Evolutionary conservation across 306 rosid species (phyloP).

Genomic region (Comarum palustre): DNA sequence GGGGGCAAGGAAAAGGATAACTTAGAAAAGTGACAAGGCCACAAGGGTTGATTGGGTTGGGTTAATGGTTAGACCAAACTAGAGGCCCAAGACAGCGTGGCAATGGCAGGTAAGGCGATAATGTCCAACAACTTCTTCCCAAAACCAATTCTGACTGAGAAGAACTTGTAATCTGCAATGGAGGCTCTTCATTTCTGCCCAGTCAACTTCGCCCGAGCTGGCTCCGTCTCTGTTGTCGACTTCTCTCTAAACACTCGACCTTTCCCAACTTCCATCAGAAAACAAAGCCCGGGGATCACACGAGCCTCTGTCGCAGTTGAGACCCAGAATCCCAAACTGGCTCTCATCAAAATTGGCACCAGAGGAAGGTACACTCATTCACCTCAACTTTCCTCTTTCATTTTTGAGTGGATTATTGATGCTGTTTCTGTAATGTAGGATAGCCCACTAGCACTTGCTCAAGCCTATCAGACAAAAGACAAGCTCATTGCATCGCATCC

Average conservation of each 20-base stretch:
- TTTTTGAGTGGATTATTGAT: conserved; percentile 26
- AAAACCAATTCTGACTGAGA: too few relatives aligned
- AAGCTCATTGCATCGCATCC: conserved; percentile 71
- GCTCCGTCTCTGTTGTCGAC: conserved; percentile 27
- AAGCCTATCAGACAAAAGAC: conserved; percentile 83
- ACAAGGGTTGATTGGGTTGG: too few relatives aligned
- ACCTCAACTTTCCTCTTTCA: neutral
- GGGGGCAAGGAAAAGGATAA: too few relatives aligned
- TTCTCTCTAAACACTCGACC: conserved; percentile 4
- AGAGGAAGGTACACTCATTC: conserved; percentile 70
- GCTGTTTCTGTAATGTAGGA: conserved; percentile 45
- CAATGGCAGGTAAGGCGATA: neutral
- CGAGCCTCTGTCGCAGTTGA: conserved; percentile 74
- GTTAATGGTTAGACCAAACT: too few relatives aligned
- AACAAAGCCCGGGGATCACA: conserved; percentile 19
- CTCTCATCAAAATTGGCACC: conserved; percentile 76
- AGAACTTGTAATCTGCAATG: conserved; percentile 22
- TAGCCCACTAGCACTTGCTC: conserved; percentile 93
- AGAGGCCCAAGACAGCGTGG: neutral
- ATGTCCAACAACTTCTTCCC: neutral
- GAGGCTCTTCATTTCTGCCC: conserved; percentile 27
- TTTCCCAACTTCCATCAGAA: conserved; percentile 30
- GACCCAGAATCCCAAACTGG: conserved; percentile 45
- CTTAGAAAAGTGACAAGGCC: too few relatives aligned
- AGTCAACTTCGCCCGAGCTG: conserved; percentile 23